These are phyloP conservation scores for Geoglossum cookeanum DNA, from an alignment of 2,329 filamentous ascomycete species.

Conservation along the genomic window DNA sequence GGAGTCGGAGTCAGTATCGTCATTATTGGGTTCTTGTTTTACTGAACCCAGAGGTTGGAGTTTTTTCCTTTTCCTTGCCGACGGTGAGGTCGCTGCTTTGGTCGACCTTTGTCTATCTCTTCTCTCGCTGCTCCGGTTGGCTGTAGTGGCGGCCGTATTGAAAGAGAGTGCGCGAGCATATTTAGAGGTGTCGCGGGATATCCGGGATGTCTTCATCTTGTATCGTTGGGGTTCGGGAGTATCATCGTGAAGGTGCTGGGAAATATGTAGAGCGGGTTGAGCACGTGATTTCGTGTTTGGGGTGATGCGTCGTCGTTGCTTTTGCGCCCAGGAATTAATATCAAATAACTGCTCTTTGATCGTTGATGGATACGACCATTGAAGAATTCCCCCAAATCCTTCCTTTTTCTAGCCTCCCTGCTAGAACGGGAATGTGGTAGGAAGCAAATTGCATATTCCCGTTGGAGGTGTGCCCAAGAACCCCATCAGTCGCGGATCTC, in stretches of 20 bases:
- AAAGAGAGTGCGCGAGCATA: constrained; percentile 30
- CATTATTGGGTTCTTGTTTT: constrained; percentile 16
- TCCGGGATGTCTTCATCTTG: constrained; percentile 36
- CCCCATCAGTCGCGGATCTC: too few species aligned
- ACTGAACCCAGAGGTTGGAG: constrained; percentile 7
- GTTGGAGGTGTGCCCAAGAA: too few species aligned
- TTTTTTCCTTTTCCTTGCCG: constrained; percentile 1
- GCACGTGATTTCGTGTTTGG: background rate
- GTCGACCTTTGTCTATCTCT: constrained; percentile 15
- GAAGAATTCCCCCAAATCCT: too few species aligned
- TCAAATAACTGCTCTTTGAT: too few species aligned
- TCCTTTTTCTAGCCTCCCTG: too few species aligned
- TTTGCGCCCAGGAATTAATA: too few species aligned
- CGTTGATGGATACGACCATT: too few species aligned
- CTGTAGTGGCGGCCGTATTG: constrained; percentile 14
- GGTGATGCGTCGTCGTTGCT: background rate
- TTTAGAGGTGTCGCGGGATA: constrained; percentile 39
- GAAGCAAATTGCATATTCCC: too few species aligned
- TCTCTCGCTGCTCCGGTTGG: constrained; percentile 8
- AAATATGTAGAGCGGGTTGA: background rate
- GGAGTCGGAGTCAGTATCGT: constrained; percentile 13
- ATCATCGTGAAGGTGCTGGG: background rate
- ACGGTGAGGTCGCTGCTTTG: constrained; percentile 6
- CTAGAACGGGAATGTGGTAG: too few species aligned
- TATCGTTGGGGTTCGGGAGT: background rate